These are phyloP conservation scores for Tuber brumale DNA, from an alignment of 495 filamentous ascomycete species.

Conservation along the genomic window DNA sequence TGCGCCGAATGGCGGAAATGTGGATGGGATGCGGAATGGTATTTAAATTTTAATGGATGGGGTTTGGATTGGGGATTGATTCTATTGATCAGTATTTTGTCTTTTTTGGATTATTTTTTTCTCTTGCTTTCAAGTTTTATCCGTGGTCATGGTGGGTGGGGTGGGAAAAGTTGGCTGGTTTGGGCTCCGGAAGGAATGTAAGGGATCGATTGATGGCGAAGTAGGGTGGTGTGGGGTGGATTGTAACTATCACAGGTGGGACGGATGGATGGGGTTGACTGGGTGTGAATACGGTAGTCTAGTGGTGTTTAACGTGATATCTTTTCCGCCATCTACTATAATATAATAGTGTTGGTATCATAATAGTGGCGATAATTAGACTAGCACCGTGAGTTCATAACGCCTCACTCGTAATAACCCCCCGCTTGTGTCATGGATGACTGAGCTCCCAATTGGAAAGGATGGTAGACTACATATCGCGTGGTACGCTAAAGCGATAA, in stretches of 20 bases:
- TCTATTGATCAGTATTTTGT: conserved; percentile 15
- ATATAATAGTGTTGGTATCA: no score
- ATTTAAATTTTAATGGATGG: conserved; percentile 3
- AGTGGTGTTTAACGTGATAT: not conserved
- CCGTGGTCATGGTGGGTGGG: not conserved
- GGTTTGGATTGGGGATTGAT: conserved; percentile 6
- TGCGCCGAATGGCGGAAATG: not conserved
- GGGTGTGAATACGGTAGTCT: conserved; percentile 8
- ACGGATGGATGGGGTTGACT: conserved; percentile 2
- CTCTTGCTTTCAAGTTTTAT: not conserved
- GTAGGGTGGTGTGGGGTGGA: not conserved
- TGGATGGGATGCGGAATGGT: not conserved
- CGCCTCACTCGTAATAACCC: not conserved
- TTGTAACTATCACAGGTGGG: conserved; percentile 2
- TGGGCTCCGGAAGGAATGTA: not conserved
- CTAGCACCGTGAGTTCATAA: not conserved
- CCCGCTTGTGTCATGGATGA: not conserved
- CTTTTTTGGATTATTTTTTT: not conserved
- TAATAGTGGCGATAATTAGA: not conserved
- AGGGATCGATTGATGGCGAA: not conserved
- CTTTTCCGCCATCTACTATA: not conserved
- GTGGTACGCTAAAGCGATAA: not conserved
- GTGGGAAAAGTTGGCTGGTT: not conserved
- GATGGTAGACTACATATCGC: not conserved
- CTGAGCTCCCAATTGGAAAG: not conserved